Evolutionary conservation across 371 early-diverging fungal species (phyloP), one percentile per base, ranked within the genome.

Genomic region (Lichtheimia ornata): DNA sequence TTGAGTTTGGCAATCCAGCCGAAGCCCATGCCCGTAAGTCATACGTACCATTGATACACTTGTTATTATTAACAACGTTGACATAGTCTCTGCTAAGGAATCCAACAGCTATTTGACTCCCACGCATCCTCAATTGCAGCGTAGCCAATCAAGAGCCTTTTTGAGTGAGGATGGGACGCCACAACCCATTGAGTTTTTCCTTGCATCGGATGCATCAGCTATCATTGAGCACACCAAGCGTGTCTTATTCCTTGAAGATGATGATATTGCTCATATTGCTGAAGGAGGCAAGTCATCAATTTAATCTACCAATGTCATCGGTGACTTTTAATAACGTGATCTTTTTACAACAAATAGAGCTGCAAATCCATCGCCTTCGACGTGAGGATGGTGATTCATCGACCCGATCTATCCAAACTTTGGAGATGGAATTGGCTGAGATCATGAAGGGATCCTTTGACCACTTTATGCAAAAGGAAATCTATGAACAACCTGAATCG

Each of bases 381-480:
- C 91, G 96, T 66, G 94, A 96, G 60, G 95, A 94, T 52, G 91
- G 89, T 18, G 90, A 93, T 17, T 86, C 94, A 25, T 51, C 71
- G 51, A 88, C 92, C 71, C 89, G 98, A 55, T 89, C 94, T 58
- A 96, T 99, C 77, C 93, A 97, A 77, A 96, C 96, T 24, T 80
- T 98, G 55, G 97, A 98, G 79, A 92, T 95, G 73, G 98, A 98
- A 72, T 74, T 99, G 56, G 96, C 95, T 30, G 91, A 92, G 62
- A 97, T 98, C 78, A 96, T 96, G 96, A 98, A 98, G 85, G 59
- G 35, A 2, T 35, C 69, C 17, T 99, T 96, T 69, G 92, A 92
- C 64, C 99, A 98, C 84, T 98, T 97, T 76, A 99, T 99, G 99
- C 91, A 94, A 66, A 99, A 99, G 86, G 99, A 99, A 82, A 99